These are phyloP conservation scores for Stygiomarasmius scandens DNA, from an alignment of 1,284 basidiomycete genomes.

Conservation along the genomic window DNA sequence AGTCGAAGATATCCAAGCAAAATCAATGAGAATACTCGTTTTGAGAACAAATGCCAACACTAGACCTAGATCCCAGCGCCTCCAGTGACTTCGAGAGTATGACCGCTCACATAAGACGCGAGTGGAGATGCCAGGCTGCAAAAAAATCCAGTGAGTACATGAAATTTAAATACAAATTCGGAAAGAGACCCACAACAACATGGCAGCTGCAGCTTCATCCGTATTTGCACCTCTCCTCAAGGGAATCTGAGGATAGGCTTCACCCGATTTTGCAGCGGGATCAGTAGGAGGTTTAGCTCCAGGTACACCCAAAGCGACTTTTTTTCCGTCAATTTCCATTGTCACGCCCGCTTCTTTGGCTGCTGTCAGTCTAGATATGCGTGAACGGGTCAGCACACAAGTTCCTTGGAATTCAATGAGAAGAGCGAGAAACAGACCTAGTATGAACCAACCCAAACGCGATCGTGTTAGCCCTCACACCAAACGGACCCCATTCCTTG, in stretches of 20 bases:
- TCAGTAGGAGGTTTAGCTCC: slow-evolving; percentile 43
- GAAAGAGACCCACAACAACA: slow-evolving; percentile 64
- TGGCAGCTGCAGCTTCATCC: slow-evolving; percentile 76
- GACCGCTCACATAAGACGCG: slow-evolving; percentile 79
- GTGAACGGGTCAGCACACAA: slow-evolving; percentile 43
- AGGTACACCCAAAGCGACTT: slow-evolving; percentile 81
- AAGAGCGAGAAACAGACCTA: slow-evolving; percentile 69
- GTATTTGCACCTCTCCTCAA: slow-evolving; percentile 73
- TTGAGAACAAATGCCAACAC: background rate
- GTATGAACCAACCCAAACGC: slow-evolving; percentile 81
- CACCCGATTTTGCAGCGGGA: slow-evolving; percentile 29
- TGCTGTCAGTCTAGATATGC: slow-evolving; percentile 54
- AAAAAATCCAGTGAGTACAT: slow-evolving; percentile 15
- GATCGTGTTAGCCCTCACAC: slow-evolving; percentile 80
- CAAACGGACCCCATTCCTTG: slow-evolving; percentile 87
- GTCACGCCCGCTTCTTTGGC: slow-evolving; percentile 77
- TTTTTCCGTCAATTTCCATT: slow-evolving; percentile 83
- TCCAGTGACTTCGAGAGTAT: slow-evolving; percentile 82
- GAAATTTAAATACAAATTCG: slow-evolving; percentile 45
- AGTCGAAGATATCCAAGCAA: no score
- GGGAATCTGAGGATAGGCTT: slow-evolving; percentile 62
- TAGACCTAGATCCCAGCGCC: slow-evolving; percentile 63
- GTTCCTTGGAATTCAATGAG: background rate
- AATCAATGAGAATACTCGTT: no score
- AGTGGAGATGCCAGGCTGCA: slow-evolving; percentile 73